These are phyloP conservation scores for Wickerhamomyces sp. DNA, from an alignment of 1,139 yeast species.

Conservation along the genomic window DNA sequence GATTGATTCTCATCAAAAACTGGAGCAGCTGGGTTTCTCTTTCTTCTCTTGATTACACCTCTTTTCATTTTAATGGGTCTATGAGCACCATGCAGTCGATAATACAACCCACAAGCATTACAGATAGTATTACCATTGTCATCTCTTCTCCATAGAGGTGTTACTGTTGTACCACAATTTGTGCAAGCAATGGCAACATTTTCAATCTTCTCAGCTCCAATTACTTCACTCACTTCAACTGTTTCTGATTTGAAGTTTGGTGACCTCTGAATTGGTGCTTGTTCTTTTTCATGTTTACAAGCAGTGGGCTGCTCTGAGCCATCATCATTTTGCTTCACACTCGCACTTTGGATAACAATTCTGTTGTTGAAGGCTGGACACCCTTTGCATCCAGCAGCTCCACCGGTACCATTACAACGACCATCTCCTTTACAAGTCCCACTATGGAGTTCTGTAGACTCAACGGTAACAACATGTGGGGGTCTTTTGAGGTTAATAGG, in stretches of 20 bases:
- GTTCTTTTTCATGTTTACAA: neutral
- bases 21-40: slow-evolving; percentile 31
- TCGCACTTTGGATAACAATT: slow-evolving; percentile 30
- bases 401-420: slow-evolving; percentile 84
- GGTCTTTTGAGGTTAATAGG: slow-evolving; percentile 71
- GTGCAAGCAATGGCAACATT: slow-evolving; percentile 68
- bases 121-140: slow-evolving; percentile 78
- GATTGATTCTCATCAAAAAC: slow-evolving; percentile 1
- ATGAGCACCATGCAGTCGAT: slow-evolving; percentile 68
- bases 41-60: slow-evolving; percentile 68
- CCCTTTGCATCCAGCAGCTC: slow-evolving; percentile 71
- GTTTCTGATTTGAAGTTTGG: neutral
- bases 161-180: slow-evolving; percentile 78
- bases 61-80: slow-evolving; percentile 76
- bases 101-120: slow-evolving; percentile 83
- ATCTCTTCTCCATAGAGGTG: slow-evolving; percentile 84
- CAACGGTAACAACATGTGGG: slow-evolving; percentile 49
- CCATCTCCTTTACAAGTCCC: slow-evolving; percentile 86
- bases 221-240: slow-evolving; percentile 19
- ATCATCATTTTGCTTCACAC: neutral
- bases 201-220: slow-evolving; percentile 26
- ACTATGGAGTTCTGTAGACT: slow-evolving; percentile 25
- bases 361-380: slow-evolving; percentile 82
- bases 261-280: neutral
- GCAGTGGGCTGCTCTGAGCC: neutral